Percentiles rank a stretch among this genome's conserved stretches.
Conservation (phyloP, 2,329 filamentous ascomycete genomes). For the Lachnellula suecica region DNA sequence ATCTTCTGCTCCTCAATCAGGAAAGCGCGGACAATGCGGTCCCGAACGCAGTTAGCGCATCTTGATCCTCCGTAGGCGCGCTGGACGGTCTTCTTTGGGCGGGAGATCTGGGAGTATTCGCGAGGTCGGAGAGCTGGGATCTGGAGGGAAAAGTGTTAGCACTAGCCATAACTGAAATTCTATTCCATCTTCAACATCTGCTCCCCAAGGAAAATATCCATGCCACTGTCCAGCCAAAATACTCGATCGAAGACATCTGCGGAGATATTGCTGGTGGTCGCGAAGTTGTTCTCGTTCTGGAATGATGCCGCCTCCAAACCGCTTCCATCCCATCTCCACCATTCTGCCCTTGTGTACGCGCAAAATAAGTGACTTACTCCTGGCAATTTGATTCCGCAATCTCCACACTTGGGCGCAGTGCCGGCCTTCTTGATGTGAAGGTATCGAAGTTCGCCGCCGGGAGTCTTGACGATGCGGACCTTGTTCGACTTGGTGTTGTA, state of each 20-base stretch:
- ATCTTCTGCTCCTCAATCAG: constrained; percentile 99
- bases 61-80: constrained; percentile 97
- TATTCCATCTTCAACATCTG: no score
- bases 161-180: constrained; percentile 1
- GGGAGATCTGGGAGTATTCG: constrained; percentile 95
- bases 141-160: constrained; percentile 48
- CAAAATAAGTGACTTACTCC: constrained; percentile 71
- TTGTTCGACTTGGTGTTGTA: constrained; percentile 99
- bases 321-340: not conserved
- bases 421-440: constrained; percentile 99
- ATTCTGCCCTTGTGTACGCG: not conserved
- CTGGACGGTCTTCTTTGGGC: constrained; percentile 99
- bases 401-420: constrained; percentile 97
- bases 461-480: constrained; percentile 93
- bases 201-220: no score
- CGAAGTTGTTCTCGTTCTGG: no score
- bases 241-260: no score
- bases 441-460: constrained; percentile 91
- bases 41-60: constrained; percentile 98
- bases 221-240: no score
- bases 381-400: constrained; percentile 96
- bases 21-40: constrained; percentile 97
- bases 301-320: not conserved
- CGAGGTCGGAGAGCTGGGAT: constrained; percentile 95
- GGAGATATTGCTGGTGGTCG: no score